Conservation (phyloP, 768 basidiomycete genomes). For the Naganishia randhawae region DNA sequence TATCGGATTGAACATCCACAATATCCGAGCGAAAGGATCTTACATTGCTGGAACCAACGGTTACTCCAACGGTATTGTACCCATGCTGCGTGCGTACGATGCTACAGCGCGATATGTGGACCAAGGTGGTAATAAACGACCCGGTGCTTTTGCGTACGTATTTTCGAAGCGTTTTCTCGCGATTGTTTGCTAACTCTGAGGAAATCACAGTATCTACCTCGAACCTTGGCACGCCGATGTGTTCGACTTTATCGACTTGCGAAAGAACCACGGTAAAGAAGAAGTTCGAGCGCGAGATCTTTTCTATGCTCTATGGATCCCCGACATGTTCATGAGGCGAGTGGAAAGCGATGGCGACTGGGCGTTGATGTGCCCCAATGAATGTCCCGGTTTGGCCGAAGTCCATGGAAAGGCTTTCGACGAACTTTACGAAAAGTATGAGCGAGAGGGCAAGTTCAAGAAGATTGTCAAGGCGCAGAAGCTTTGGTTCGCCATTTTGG, state of each 20-base stretch:
- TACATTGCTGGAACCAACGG: constrained; percentile 99
- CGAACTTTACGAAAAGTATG: constrained; percentile 64
- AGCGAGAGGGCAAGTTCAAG: constrained; percentile 69
- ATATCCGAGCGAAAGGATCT: constrained; percentile 85
- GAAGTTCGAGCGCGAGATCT: constrained; percentile 92
- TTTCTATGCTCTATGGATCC: constrained; percentile 97
- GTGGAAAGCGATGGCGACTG: constrained; percentile 84
- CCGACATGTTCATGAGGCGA: constrained; percentile 97
- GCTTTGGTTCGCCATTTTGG: constrained; percentile 95
- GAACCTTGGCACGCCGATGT: constrained; percentile 99
- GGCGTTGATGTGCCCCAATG: constrained; percentile 97
- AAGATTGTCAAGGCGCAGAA: constrained; percentile 89
- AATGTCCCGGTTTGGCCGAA: constrained; percentile 83
- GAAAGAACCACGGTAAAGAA: constrained; percentile 99
- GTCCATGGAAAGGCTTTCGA: constrained; percentile 88
- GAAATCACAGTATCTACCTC: constrained; percentile 63
- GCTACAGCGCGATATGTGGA: constrained; percentile 98
- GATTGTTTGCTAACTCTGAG: neutral
- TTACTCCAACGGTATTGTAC: constrained; percentile 97
- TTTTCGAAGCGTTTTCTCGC: neutral
- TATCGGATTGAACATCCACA: constrained; percentile 92
- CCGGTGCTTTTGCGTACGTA: constrained; percentile 81
- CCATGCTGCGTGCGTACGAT: constrained; percentile 97
- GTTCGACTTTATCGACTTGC: constrained; percentile 93
- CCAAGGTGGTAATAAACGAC: constrained; percentile 98